Conservation (phyloP, 2,329 filamentous ascomycete species). For the Canariomyces notabilis region DNA sequence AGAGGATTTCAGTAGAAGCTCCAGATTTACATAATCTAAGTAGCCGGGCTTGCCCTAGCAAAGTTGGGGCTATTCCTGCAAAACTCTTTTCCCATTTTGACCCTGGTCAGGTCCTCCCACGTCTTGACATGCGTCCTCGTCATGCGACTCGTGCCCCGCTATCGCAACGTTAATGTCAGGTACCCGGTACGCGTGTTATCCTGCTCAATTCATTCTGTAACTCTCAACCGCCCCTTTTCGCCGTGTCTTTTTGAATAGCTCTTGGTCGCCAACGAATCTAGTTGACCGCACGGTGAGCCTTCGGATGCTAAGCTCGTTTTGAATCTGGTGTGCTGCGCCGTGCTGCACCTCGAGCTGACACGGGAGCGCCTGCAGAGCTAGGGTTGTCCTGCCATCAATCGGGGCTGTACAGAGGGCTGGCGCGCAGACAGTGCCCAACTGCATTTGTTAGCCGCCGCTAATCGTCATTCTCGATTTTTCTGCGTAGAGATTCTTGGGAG, state of each 20-base stretch:
- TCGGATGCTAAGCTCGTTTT: neutral
- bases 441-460: constrained; percentile 5
- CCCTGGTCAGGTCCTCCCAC: too few species aligned
- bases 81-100: neutral
- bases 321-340: neutral
- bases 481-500: neutral
- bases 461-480: neutral
- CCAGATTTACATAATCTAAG: neutral
- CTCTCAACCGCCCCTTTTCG: neutral
- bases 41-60: neutral
- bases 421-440: neutral
- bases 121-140: too few species aligned
- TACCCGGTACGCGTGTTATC: neutral
- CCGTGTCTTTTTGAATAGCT: neutral
- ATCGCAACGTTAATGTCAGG: neutral
- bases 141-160: constrained; percentile 7
- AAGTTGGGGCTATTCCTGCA: constrained; percentile 2
- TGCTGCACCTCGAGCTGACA: constrained; percentile 10
- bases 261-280: neutral
- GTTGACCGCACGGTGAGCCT: neutral
- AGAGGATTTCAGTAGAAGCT: too few species aligned
- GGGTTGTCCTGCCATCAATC: constrained; percentile 9
- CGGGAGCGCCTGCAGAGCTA: constrained; percentile 9
- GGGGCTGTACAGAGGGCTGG: constrained; percentile 1
- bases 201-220: neutral